Conservation (phyloP, 805 yeast species). For the Torulaspora microellipsoides region DNA sequence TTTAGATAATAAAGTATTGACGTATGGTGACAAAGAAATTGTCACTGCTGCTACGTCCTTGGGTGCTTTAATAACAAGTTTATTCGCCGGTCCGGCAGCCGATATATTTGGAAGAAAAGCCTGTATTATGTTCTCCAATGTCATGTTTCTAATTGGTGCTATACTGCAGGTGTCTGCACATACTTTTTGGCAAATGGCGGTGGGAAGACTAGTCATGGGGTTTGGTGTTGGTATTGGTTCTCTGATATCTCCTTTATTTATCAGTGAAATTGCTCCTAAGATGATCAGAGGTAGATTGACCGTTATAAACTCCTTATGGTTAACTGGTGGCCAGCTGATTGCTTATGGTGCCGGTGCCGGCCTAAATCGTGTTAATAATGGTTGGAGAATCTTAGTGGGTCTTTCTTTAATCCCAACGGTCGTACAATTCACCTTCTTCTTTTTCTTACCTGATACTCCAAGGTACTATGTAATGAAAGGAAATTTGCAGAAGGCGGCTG, state of each 20-base stretch:
- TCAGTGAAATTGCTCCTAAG: constrained; percentile 88
- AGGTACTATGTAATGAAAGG: constrained; percentile 77
- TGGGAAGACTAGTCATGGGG: constrained; percentile 89
- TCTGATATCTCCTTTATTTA: constrained; percentile 87
- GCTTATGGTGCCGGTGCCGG: constrained; percentile 96
- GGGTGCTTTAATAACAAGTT: constrained; percentile 81
- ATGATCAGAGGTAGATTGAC: constrained; percentile 88
- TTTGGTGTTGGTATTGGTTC: constrained; percentile 97
- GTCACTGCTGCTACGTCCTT: constrained; percentile 93
- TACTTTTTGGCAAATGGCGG: constrained; percentile 85
- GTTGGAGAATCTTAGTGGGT: constrained; percentile 94
- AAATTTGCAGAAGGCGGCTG: constrained; percentile 56
- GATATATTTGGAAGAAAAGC: constrained; percentile 83
- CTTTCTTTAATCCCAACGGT: constrained; percentile 84
- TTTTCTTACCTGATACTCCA: constrained; percentile 94
- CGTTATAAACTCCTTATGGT: constrained; percentile 79
- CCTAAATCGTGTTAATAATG: constrained; percentile 62
- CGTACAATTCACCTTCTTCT: constrained; percentile 67
- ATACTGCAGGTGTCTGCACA: constrained; percentile 76
- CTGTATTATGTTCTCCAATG: constrained; percentile 75
- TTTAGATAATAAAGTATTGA: constrained; percentile 51
- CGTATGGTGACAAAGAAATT: constrained; percentile 78
- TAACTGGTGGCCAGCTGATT: constrained; percentile 91
- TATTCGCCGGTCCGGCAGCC: constrained; percentile 76
- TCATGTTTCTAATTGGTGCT: constrained; percentile 81